Evolutionary conservation across 495 filamentous ascomycete genomes (phyloP), one percentile per base, ranked within the genome.

Genomic region (Poronia punctata): DNA sequence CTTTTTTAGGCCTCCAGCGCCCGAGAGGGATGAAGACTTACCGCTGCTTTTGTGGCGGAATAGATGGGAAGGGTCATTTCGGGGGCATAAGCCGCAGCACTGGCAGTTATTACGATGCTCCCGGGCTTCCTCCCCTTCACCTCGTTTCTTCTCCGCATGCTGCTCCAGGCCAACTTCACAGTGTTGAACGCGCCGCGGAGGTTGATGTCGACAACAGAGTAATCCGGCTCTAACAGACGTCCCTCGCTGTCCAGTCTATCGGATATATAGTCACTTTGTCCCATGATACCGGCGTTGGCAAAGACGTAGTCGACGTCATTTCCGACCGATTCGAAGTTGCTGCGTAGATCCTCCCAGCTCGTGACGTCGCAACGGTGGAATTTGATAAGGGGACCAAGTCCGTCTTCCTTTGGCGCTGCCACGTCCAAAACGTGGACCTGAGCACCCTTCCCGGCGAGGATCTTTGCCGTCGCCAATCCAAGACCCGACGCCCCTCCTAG

Each of bases 81-180:
- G 1, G 60, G 56, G 9, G 48, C 46, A 38, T 63, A 65, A 6
- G 51, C 56, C 5, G 53, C 52, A 8, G 50, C 50, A 38, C 60
- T 64, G 9, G 49, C 30, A 2, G 60, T 62, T 38, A 62, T 51
- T 4, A 60, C 60, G 31, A 64, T 53, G 32, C 56, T 60, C 3
- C 60, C 59, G 4, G 45, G 38, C 9, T 11, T 29, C 17, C 33
- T 20, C 4, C 14, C 30, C 3, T 26, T 26, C 8, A 15, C 22
- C 4, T 3, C 18, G 3, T 36, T 38, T 28, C 15, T 19, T 4
- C 11, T 15, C 12, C 43, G 49, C 38, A 63, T 57, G 7, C 22
- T 36, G 24, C 52, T 52, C 45, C 44, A 30, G 10, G 50, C 46
- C 10, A 62, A 32, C 39, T 62, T 62, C 18, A 53, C 32, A 9